Conservation (phyloP, 1,284 basidiomycete species). For the Hypsizygus ulmarius region DNA sequence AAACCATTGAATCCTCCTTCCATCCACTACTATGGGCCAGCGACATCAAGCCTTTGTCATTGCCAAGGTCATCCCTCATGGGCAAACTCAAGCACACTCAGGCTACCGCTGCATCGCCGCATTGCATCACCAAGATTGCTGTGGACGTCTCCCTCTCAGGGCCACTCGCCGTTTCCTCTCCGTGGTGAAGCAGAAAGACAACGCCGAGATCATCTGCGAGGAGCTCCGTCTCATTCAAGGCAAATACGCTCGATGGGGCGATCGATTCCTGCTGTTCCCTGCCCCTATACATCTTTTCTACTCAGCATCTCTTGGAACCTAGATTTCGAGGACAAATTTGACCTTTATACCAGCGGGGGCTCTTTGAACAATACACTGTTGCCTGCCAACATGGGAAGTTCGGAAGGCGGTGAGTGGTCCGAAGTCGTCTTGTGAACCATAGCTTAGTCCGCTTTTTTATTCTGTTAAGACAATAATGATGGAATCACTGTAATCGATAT, state of each 20-base stretch:
- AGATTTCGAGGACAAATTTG: conserved; percentile 17
- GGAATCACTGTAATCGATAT: conserved; percentile 42
- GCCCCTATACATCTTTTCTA: conserved; percentile 30
- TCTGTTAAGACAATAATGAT: conserved; percentile 37
- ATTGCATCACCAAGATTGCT: conserved; percentile 39
- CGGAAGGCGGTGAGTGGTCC: conserved; percentile 27
- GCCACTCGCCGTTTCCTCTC: conserved; percentile 32
- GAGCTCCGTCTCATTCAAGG: conserved; percentile 31
- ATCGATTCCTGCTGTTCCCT: conserved; percentile 25
- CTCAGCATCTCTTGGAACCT: conserved; percentile 23
- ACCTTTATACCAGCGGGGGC: conserved; percentile 13
- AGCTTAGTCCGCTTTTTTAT: neutral
- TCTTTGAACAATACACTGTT: conserved; percentile 15
- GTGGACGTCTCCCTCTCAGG: conserved; percentile 29
- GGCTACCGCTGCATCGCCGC: conserved; percentile 39
- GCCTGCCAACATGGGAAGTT: conserved; percentile 27
- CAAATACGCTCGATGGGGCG: conserved; percentile 20
- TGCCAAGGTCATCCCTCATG: conserved; percentile 29
- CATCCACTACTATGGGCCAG: conserved; percentile 28
- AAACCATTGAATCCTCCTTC: neutral
- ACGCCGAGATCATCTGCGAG: conserved; percentile 33
- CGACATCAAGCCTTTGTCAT: conserved; percentile 39
- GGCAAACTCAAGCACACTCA: conserved; percentile 16
- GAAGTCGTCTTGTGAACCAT: neutral
- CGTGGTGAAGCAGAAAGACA: conserved; percentile 33